Conservation (phyloP, 176 grass and related monocot species). For the Hordeum marinum region DNA sequence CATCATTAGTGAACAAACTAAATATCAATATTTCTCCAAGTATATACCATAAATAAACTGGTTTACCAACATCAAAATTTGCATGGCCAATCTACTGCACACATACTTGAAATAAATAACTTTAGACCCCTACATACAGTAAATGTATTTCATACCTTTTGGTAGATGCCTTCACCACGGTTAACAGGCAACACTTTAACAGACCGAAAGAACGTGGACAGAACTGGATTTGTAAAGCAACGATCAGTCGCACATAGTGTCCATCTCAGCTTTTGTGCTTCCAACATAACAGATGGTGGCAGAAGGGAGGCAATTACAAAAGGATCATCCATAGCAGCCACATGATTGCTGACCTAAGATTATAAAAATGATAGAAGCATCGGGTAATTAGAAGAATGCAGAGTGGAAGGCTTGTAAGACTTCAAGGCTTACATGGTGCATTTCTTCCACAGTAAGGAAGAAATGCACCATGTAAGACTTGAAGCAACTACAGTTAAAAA, state of each 20-base stretch:
- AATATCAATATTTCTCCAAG: not conserved
- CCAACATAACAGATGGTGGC: conserved; percentile 68
- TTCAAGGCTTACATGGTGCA: no score
- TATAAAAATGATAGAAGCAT: conserved; percentile 7
- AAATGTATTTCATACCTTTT: conserved; percentile 60
- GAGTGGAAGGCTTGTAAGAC: no score
- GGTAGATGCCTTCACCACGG: conserved; percentile 82
- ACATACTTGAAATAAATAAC: not conserved
- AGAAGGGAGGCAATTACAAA: conserved; percentile 85
- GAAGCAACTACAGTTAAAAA: not conserved
- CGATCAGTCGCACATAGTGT: conserved; percentile 89
- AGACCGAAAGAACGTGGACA: conserved; percentile 81
- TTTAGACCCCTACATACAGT: not conserved
- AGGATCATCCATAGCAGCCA: conserved; percentile 89
- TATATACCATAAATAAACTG: not conserved
- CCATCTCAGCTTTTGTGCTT: conserved; percentile 86
- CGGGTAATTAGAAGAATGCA: not conserved
- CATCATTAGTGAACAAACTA: not conserved
- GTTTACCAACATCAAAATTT: not conserved
- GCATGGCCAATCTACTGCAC: not conserved
- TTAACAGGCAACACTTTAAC: conserved; percentile 96
- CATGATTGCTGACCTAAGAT: conserved; percentile 93
- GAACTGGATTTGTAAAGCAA: conserved; percentile 81
- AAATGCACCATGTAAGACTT: not conserved
- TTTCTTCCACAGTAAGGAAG: not conserved